phyloP scores from a whole-genome alignment of 345 rosid species.

The Raphanus raphanistrum region DNA sequence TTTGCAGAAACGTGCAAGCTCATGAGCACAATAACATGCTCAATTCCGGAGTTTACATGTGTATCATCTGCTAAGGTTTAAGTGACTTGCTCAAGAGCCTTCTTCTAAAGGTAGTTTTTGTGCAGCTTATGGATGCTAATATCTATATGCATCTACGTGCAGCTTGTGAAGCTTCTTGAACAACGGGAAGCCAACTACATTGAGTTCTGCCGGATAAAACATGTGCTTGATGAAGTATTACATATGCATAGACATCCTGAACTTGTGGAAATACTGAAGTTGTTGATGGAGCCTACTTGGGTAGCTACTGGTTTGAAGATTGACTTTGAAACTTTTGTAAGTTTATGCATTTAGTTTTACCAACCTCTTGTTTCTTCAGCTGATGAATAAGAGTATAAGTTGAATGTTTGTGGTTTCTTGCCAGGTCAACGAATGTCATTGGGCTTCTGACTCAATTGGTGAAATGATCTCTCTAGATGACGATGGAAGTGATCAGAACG shows the following conservation, averaged over 20 bases:
- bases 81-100: neutral
- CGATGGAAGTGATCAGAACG: constrained; percentile 57
- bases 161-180: constrained; percentile 98
- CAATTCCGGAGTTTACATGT: constrained; percentile 92
- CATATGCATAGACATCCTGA: constrained; percentile 63
- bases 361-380: neutral
- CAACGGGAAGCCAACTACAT: constrained; percentile 90
- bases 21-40: constrained; percentile 72
- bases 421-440: constrained; percentile 77
- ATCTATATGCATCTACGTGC: constrained; percentile 32
- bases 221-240: constrained; percentile 77
- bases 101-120: neutral
- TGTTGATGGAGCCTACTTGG: constrained; percentile 92
- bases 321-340: constrained; percentile 74
- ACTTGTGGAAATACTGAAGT: constrained; percentile 65
- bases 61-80: constrained; percentile 86
- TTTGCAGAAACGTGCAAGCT: constrained; percentile 81
- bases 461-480: constrained; percentile 69
- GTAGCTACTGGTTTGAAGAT: constrained; percentile 91
- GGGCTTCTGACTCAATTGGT: constrained; percentile 65
- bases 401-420: constrained; percentile 15
- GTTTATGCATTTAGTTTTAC: constrained; percentile 4
- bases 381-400: constrained; percentile 5
- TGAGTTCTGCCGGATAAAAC: constrained; percentile 86
- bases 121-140: constrained; percentile 9